phyloP scores from a whole-genome alignment of 176 grass and related monocot species.

The Raddia guianensis region DNA sequence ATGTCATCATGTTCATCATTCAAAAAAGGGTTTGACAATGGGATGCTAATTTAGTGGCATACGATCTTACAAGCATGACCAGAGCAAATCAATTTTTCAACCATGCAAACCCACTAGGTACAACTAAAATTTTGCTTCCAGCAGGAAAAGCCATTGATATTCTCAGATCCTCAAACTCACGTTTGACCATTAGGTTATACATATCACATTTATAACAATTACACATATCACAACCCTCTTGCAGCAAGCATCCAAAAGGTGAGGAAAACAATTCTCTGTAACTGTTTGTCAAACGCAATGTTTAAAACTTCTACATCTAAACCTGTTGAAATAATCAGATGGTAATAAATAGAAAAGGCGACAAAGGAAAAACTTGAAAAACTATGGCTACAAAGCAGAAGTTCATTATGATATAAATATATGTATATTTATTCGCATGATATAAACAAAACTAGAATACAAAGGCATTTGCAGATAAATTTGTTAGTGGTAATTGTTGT shows the following conservation, averaged over 20 bases:
- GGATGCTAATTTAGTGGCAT: background rate
- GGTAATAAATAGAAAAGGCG: background rate
- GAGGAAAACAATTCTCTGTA: background rate
- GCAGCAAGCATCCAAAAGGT: background rate
- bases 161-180: background rate
- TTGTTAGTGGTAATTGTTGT: background rate
- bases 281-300: background rate
- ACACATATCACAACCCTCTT: background rate
- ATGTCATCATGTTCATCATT: background rate
- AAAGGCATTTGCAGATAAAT: background rate
- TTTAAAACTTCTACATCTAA: background rate
- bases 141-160: background rate
- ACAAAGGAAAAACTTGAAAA: background rate
- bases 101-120: background rate
- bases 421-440: background rate
- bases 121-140: background rate
- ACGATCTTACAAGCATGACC: background rate
- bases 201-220: background rate
- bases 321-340: background rate
- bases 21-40: background rate
- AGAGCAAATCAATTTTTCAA: background rate
- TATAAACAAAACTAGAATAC: background rate
- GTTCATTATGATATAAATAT: background rate
- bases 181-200: background rate
- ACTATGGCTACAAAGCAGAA: background rate